phyloP scores from a whole-genome alignment of 192 early-diverging fungal genomes.

The Umbelopsis ramanniana region DNA sequence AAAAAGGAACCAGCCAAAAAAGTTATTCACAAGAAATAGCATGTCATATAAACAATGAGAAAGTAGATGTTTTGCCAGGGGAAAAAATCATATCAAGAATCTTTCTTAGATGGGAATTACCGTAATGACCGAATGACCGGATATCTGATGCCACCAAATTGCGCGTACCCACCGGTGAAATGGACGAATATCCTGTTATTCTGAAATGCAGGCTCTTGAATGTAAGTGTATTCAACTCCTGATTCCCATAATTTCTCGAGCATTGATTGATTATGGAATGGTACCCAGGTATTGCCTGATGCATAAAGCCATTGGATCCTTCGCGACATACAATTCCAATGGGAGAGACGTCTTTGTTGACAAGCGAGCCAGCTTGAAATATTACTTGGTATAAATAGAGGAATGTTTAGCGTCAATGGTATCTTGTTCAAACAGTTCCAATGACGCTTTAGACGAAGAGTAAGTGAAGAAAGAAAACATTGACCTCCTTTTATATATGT shows the following conservation, averaged over 20 bases:
- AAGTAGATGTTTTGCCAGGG: no score
- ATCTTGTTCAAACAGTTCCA: background rate
- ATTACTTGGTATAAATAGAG: no score
- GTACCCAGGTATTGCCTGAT: conserved; percentile 11
- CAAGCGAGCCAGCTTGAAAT: conserved; percentile 1
- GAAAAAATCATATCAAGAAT: no score
- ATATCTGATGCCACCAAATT: background rate
- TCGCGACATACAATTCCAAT: conserved; percentile 11
- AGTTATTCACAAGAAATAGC: no score
- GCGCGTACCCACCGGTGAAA: conserved; percentile 1
- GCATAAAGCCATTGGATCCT: conserved; percentile 20
- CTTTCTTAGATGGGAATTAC: background rate
- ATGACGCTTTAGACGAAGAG: background rate
- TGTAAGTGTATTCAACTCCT: conserved; percentile 3
- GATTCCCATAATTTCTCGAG: conserved; percentile 17
- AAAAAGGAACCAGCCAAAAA: no score
- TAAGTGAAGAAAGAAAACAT: background rate
- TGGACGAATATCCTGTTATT: conserved; percentile 6
- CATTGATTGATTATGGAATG: background rate
- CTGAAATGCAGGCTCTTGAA: conserved; percentile 7
- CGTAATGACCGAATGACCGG: conserved; percentile 7
- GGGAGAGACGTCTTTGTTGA: background rate
- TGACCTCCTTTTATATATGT: background rate
- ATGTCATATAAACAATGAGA: no score
- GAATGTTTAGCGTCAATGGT: no score